Evolutionary conservation across 768 basidiomycete species (phyloP).

Genomic region (Xerocomellus intermedius): DNA sequence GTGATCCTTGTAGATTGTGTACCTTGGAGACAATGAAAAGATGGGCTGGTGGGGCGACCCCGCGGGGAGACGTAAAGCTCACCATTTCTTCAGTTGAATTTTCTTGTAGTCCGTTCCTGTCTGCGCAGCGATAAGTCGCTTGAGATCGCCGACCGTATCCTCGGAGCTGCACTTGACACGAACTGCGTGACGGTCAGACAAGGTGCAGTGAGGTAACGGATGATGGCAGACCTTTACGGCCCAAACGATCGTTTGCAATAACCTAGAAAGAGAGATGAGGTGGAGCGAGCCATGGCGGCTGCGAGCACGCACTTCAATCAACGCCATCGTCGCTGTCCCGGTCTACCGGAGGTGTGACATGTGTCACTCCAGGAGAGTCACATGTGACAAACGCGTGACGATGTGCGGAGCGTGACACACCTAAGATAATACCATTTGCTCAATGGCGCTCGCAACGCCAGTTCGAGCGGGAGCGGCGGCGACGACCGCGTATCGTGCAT

Average conservation of each 20-base stretch:
- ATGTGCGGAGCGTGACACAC: constrained; percentile 13
- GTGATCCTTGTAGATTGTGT: constrained; percentile 94
- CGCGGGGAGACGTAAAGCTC: constrained; percentile 24
- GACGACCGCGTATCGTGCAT: constrained; percentile 26
- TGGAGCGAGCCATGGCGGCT: not conserved
- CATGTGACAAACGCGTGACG: constrained; percentile 26
- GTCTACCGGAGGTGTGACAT: constrained; percentile 10
- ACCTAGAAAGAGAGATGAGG: constrained; percentile 47
- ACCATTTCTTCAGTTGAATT: constrained; percentile 98
- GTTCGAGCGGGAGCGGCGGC: constrained; percentile 24
- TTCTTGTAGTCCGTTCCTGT: constrained; percentile 83
- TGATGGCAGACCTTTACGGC: constrained; percentile 72
- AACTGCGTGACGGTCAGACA: constrained; percentile 47
- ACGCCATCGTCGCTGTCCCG: constrained; percentile 40
- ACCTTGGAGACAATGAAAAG: constrained; percentile 49
- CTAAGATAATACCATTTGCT: not conserved
- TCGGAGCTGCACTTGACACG: constrained; percentile 94
- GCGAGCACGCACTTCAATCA: constrained; percentile 49
- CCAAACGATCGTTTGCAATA: constrained; percentile 94
- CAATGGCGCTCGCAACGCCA: constrained; percentile 32
- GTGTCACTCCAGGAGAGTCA: constrained; percentile 8
- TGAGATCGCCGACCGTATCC: constrained; percentile 96
- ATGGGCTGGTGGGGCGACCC: not conserved
- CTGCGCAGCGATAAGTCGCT: constrained; percentile 96
- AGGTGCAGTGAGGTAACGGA: not conserved